Base-by-base conservation (phyloP, 2,329 filamentous ascomycete genomes). In the Zymoseptoria tritici region DNA sequence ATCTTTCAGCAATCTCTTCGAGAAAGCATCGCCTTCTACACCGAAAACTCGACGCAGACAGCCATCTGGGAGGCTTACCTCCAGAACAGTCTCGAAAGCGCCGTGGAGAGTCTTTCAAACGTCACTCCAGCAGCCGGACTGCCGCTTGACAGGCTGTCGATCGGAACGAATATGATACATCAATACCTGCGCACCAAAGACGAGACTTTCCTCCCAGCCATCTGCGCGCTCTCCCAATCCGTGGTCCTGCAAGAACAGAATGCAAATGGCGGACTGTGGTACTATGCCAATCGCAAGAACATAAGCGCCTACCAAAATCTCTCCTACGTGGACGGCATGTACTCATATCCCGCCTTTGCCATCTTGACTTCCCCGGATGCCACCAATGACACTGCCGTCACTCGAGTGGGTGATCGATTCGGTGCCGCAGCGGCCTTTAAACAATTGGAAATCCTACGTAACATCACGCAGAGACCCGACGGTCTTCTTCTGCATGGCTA, bases 241-340 rank as follows among this genome's bases (percentile, higher is more conserved):
- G 59, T 74, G 1, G 62, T 64, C 9, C 26, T 66, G 2, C 73
- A 76, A 55, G 64, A 63, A 4, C 65, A 63, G 1, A 75, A 72
- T 50, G 59, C 56, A 1, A 65, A 72, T 26, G 68, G 64, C 2
- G 72, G 71, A 0, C 57, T 74, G 4, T 75, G 72, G 72, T 76
- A 76, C 54, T 75, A 70, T 55, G 65, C 63, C 50, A 68, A 69
- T 36, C 56, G 51, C 8, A 60, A 60, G 21, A 67, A 69, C 49
- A 46, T 64, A 21, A 63, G 59, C 3, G 64, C 69, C 5, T 82
- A 83, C 62, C 79, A 79, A 1, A 72, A 82, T 57, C 79, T 79
- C 75, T 80, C 78, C 65, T 83, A 82, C 63, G 71, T 81, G 3
- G 81, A 83, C 62, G 80, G 80, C 60, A 80, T 82, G 75, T 81